These are phyloP conservation scores for Tephrocybe sp. DNA, from an alignment of 768 basidiomycete genomes.

Conservation along the genomic window DNA sequence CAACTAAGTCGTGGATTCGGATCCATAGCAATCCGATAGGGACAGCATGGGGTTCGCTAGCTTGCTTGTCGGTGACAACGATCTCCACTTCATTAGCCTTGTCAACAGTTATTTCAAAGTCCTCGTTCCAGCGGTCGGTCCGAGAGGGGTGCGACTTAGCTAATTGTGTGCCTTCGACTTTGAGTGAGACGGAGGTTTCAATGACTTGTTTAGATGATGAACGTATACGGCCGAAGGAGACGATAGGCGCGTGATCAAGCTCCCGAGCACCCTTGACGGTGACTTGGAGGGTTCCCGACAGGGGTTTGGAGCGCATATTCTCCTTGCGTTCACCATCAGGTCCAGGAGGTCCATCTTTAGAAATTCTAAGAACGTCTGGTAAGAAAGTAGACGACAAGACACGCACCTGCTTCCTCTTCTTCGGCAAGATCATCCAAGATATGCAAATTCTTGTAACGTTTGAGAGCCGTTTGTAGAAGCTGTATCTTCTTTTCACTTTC, in stretches of 20 bases:
- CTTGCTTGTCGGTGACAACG: slow-evolving; percentile 90
- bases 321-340: slow-evolving; percentile 88
- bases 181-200: slow-evolving; percentile 92
- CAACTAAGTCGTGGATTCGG: slow-evolving; percentile 89
- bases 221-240: slow-evolving; percentile 54
- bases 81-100: slow-evolving; percentile 99
- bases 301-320: slow-evolving; percentile 88
- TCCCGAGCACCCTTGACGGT: slow-evolving; percentile 90
- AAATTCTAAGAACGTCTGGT: not conserved
- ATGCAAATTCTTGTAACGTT: slow-evolving; percentile 94
- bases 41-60: slow-evolving; percentile 74
- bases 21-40: slow-evolving; percentile 97
- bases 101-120: slow-evolving; percentile 94
- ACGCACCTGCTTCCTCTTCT: slow-evolving; percentile 74
- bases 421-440: slow-evolving; percentile 89
- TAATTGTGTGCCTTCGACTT: slow-evolving; percentile 93
- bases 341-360: slow-evolving; percentile 43
- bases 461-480: slow-evolving; percentile 86
- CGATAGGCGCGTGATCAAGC: slow-evolving; percentile 89
- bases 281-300: slow-evolving; percentile 90
- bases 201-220: slow-evolving; percentile 76
- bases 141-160: slow-evolving; percentile 91
- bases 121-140: slow-evolving; percentile 97
- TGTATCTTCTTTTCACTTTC: slow-evolving; percentile 98
- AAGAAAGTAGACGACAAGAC: not conserved